phyloP scores from a whole-genome alignment of 2,329 filamentous ascomycete genomes.

The Fusarium sarcochroum region DNA sequence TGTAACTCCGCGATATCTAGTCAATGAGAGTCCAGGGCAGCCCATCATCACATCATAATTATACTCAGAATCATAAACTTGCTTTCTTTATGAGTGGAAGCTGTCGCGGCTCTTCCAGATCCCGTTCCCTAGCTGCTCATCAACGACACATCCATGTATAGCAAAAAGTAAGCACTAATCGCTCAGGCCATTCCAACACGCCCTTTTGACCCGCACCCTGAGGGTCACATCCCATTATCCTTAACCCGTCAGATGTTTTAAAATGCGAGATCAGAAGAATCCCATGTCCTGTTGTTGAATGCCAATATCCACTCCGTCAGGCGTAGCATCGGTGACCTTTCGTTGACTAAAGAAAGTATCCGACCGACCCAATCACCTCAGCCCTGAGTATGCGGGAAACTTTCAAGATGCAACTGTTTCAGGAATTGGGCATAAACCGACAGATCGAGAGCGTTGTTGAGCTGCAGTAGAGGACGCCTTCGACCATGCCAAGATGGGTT shows the following conservation, averaged over 20 bases:
- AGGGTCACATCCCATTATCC: slow-evolving; percentile 26
- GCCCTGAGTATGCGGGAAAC: neutral
- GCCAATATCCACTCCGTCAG: neutral
- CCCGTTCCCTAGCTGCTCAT: neutral
- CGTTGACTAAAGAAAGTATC: neutral
- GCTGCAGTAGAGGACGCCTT: neutral
- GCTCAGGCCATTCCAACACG: slow-evolving; percentile 3
- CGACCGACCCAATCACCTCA: neutral
- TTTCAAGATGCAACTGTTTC: slow-evolving; percentile 23
- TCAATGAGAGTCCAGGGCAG: slow-evolving; percentile 11
- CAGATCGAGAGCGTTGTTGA: neutral
- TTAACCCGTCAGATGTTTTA: slow-evolving; percentile 7
- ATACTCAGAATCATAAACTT: neutral
- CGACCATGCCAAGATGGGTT: slow-evolving; percentile 2
- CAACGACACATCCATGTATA: neutral
- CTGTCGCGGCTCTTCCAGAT: slow-evolving; percentile 23
- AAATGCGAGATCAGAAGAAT: slow-evolving; percentile 31
- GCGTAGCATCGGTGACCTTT: neutral
- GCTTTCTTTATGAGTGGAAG: neutral
- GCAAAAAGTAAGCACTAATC: slow-evolving; percentile 35
- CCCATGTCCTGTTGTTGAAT: slow-evolving; percentile 12
- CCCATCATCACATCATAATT: slow-evolving; percentile 3
- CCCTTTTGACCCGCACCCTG: slow-evolving; percentile 22
- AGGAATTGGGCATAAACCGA: slow-evolving; percentile 11
- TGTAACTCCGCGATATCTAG: slow-evolving; percentile 20